Evolutionary conservation across 2,329 filamentous ascomycete genomes (phyloP), one percentile per base, ranked within the genome.

Genomic region (Fusarium temperatum): DNA sequence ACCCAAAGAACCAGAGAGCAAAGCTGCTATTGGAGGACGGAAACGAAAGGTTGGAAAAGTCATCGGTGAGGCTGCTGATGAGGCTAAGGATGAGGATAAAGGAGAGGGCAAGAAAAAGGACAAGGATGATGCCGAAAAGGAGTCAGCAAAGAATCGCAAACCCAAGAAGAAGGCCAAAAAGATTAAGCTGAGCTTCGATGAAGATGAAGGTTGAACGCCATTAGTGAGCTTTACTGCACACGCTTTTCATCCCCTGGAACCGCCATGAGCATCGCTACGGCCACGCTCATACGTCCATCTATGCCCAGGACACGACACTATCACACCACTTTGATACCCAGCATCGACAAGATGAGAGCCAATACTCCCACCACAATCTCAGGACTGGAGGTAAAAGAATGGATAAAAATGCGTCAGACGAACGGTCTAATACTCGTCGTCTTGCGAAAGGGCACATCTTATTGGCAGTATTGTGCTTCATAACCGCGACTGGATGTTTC

Each of bases 111-210:
- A 69, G 55, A 68, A 53, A 38, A 60, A 50, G 41, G 56, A 50
- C 17, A 59, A 66, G 36, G 60, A 60, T 6, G n/a, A 24, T 6
- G 78, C 76, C 2, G 78, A 79, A 15, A 80, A 78, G 8, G 79
- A 80, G 6, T 76, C 79, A 13, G 47, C 59, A 32, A 79, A 77
- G 72, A 78, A 79, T 13, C 81, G 79, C 66, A 82, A 80, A 67
- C 73, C 73, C 13, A 88, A 87, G 80, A 90, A 90, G 79, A 88
- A 88, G 81, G 82, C 84, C 9, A 89, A 89, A 81, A 92, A 91
- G 83, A 89, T 92, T 68, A 92, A 92, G 83, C 83, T 92, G 51
- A 92, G 90, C 80, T 92, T 92, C 78, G 89, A 89, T 32, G 88
- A 91, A 64, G 89, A 91, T 24, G 88, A 90, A 39, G 85, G 82